Evolutionary conservation across 371 early-diverging fungal genomes (phyloP).

Genomic region (Mucor mucedo): DNA sequence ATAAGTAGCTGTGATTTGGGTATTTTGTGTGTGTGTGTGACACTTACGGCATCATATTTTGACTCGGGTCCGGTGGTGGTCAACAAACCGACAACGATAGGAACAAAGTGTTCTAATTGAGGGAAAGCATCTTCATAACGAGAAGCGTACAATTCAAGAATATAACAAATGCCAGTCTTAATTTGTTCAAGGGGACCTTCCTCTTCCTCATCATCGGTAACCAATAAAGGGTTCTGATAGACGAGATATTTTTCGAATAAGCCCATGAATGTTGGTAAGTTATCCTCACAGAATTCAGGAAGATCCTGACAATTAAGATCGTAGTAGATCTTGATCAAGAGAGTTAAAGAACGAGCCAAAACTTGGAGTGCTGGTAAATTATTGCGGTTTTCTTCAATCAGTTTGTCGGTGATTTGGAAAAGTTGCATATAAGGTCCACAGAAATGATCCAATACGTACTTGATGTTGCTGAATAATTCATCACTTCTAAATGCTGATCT

Average conservation of each 20-base stretch:
- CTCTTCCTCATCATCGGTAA: constrained; percentile 84
- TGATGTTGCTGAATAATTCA: constrained; percentile 85
- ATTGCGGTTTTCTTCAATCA: constrained; percentile 72
- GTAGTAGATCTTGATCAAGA: constrained; percentile 88
- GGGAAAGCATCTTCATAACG: constrained; percentile 91
- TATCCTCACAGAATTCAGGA: constrained; percentile 95
- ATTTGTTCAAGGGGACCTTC: constrained; percentile 86
- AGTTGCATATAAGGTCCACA: constrained; percentile 81
- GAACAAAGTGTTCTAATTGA: constrained; percentile 78
- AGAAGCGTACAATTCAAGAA: constrained; percentile 85
- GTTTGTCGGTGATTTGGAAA: constrained; percentile 81
- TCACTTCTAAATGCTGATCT: constrained; percentile 83
- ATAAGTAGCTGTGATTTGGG: too few relatives aligned
- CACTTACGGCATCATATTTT: constrained; percentile 80
- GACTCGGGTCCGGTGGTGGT: constrained; percentile 70
- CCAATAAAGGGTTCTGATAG: constrained; percentile 78
- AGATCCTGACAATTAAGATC: constrained; percentile 94
- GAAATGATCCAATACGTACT: constrained; percentile 87
- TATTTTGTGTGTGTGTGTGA: constrained; percentile 35
- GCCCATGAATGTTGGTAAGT: constrained; percentile 77
- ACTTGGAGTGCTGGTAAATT: constrained; percentile 69
- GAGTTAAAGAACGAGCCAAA: constrained; percentile 75
- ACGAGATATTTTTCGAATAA: constrained; percentile 85
- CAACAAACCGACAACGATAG: constrained; percentile 85
- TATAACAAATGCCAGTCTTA: constrained; percentile 88